Percentiles rank a stretch among this genome's conserved stretches.
Conservation (phyloP, 2,329 filamentous ascomycete genomes). For the Talaromyces amestolkiae region DNA sequence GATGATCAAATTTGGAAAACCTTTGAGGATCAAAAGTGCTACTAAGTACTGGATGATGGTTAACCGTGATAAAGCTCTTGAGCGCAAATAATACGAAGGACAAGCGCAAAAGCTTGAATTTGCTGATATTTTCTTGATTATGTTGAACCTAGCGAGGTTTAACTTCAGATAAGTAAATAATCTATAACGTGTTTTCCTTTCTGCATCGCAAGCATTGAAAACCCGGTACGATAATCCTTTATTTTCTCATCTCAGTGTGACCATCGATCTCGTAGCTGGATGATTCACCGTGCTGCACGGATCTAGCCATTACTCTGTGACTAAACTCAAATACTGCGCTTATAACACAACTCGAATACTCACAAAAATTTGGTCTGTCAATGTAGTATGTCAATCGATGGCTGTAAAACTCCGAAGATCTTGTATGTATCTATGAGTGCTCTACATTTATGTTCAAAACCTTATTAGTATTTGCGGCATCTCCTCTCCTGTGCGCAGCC, state of each 20-base stretch:
- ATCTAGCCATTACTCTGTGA: no score
- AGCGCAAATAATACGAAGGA: not conserved
- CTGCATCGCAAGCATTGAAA: not conserved
- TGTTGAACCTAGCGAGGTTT: not conserved
- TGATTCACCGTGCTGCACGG: no score
- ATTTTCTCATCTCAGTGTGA: not conserved
- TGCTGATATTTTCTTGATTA: not conserved
- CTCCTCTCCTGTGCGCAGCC: no score
- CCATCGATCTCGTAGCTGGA: no score
- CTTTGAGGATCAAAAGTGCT: slow-evolving; percentile 33
- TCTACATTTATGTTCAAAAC: no score
- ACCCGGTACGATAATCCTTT: not conserved
- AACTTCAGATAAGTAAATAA: not conserved
- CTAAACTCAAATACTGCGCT: no score
- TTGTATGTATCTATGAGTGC: no score
- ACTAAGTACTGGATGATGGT: slow-evolving; percentile 41
- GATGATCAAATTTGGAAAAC: slow-evolving; percentile 42
- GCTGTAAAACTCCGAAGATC: no score
- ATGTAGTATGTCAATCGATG: no score
- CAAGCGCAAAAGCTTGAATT: not conserved
- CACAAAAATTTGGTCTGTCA: no score
- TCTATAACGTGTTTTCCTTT: not conserved
- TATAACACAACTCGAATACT: no score
- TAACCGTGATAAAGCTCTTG: slow-evolving; percentile 22
- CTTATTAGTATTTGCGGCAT: no score